Percentiles rank a stretch among this genome's conserved stretches.
These are phyloP conservation scores for Teratosphaeriaceae sp. DNA, from an alignment of 2,329 filamentous ascomycete genomes.

Conservation along the genomic window DNA sequence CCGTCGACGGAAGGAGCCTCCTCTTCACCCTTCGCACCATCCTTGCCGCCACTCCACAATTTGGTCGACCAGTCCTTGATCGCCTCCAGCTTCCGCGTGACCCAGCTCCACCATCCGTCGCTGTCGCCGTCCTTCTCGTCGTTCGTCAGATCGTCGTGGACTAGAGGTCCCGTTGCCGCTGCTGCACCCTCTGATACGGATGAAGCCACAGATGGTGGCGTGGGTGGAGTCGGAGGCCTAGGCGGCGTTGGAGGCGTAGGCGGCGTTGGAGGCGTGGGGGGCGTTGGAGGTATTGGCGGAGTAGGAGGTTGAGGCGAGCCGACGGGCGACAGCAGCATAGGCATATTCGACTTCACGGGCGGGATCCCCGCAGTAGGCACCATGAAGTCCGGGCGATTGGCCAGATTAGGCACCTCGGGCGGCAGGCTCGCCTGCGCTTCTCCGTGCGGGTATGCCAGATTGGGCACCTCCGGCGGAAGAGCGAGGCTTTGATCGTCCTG, in stretches of 20 bases:
- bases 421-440: constrained; percentile 1
- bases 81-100: constrained; percentile 24
- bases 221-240: no score
- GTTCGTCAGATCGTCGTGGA: constrained; percentile 12
- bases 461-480: constrained; percentile 7
- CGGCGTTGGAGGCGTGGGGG: background rate
- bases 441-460: background rate
- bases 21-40: background rate
- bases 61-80: constrained; percentile 27
- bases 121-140: constrained; percentile 13
- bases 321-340: background rate
- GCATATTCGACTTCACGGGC: background rate
- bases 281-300: background rate
- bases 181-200: no score
- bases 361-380: constrained; percentile 6
- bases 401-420: constrained; percentile 9
- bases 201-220: no score
- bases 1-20: background rate
- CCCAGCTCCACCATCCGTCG: constrained; percentile 26
- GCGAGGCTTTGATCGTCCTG: constrained; percentile 7
- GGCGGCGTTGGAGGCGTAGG: background rate
- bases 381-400: constrained; percentile 8
- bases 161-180: background rate
- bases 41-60: background rate
- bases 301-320: no score